Percentiles rank a stretch among this genome's conserved stretches.
These are phyloP conservation scores for Rosa hybrid DNA, from an alignment of 331 rosid genomes.

Conservation along the genomic window DNA sequence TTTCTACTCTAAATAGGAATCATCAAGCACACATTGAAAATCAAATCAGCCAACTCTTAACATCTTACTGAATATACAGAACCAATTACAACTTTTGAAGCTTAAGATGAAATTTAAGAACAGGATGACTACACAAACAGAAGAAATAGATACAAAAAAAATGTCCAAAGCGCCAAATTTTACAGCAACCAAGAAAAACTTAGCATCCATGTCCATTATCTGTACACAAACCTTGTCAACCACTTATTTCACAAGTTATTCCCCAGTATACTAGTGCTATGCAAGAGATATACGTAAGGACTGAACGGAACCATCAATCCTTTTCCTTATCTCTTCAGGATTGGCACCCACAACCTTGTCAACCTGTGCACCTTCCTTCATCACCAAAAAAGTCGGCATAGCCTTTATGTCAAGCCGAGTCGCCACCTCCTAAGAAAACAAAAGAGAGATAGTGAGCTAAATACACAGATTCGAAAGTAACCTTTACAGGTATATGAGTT, in stretches of 20 bases:
- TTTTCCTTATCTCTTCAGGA: conserved; percentile 89
- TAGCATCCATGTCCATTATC: neutral
- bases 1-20: neutral
- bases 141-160: neutral
- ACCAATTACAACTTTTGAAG: neutral
- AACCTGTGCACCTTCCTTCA: conserved; percentile 50
- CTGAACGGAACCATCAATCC: conserved; percentile 53
- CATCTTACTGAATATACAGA: neutral
- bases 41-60: neutral
- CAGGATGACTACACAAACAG: neutral
- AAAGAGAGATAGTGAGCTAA: conserved; percentile 3
- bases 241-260: conserved; percentile 34
- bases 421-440: conserved; percentile 70
- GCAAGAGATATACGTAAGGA: conserved; percentile 39
- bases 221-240: conserved; percentile 12
- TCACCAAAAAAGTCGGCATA: conserved; percentile 87
- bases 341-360: conserved; percentile 91
- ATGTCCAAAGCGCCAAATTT: neutral
- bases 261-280: conserved; percentile 25
- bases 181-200: neutral
- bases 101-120: neutral
- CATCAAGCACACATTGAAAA: neutral
- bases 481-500: neutral
- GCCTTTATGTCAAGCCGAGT: conserved; percentile 67
- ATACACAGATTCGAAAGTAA: neutral